Percentiles rank a stretch among this genome's conserved stretches.
Evolutionary conservation across 441 rosid species (phyloP).

Genomic region (Adansonia gregorii): DNA sequence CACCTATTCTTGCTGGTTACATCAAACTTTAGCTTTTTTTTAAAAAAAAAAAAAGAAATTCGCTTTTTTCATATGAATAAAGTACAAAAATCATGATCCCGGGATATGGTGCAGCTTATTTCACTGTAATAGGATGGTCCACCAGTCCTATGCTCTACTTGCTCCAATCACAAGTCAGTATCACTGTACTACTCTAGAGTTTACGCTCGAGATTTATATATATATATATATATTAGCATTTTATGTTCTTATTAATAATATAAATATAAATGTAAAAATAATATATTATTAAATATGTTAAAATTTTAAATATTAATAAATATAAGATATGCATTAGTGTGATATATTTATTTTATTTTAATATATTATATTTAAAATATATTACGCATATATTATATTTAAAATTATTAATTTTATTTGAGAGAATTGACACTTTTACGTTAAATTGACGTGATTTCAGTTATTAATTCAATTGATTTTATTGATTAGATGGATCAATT

Average conservation of each 20-base stretch:
- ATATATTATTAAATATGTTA: no score
- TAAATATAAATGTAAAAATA: no score
- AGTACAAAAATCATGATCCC: conserved; percentile 13
- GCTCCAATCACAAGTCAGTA: conserved; percentile 18
- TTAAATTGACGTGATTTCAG: no score
- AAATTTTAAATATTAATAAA: no score
- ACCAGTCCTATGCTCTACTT: not conserved
- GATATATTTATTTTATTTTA: no score
- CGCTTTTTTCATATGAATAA: not conserved
- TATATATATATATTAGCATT: not conserved
- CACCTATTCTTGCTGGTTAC: conserved; percentile 23
- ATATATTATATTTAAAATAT: no score
- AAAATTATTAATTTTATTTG: no score
- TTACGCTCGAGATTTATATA: not conserved
- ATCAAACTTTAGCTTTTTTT: conserved; percentile 5
- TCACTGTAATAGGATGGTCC: conserved; percentile 9
- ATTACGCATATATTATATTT: no score
- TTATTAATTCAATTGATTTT: no score
- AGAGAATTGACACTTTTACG: no score
- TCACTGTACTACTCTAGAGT: not conserved
- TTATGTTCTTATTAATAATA: no score
- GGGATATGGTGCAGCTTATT: conserved; percentile 23
- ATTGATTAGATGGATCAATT: not conserved
- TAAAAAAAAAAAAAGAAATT: not conserved
- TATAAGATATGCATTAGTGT: no score